Conservation (phyloP, 176 grass and related monocot species). For the Aegilops tauschii region DNA sequence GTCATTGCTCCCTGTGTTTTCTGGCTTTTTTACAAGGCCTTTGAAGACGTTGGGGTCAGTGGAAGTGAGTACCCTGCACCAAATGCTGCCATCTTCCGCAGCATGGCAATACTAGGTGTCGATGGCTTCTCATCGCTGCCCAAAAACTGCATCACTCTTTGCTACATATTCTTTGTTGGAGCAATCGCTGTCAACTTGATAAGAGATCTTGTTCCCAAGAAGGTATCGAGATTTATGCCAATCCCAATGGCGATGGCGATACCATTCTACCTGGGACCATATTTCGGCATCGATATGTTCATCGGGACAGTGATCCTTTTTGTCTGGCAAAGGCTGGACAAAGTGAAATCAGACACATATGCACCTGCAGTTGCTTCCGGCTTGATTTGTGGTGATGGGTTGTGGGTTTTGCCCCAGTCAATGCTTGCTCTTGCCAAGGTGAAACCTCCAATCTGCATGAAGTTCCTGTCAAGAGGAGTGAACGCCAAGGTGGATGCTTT, state of each 20-base stretch:
- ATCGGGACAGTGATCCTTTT: conserved; percentile 27
- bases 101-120: conserved; percentile 21
- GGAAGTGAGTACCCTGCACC: conserved; percentile 29
- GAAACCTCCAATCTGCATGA: conserved; percentile 38
- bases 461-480: conserved; percentile 11
- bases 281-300: conserved; percentile 36
- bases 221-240: conserved; percentile 17
- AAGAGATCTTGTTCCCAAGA: conserved; percentile 28
- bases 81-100: conserved; percentile 26
- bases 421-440: conserved; percentile 32
- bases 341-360: conserved; percentile 18
- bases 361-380: conserved; percentile 25
- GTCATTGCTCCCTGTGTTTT: conserved; percentile 33
- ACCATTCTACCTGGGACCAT: conserved; percentile 32
- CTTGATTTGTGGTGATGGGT: conserved; percentile 28
- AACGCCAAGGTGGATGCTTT: conserved; percentile 26
- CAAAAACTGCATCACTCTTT: conserved; percentile 19
- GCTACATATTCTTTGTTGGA: not conserved
- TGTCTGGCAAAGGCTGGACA: conserved; percentile 31
- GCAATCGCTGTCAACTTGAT: conserved; percentile 22
- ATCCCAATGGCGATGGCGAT: conserved; percentile 33
- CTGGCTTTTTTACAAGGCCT: conserved; percentile 37
- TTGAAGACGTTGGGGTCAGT: conserved; percentile 7
- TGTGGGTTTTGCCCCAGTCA: conserved; percentile 19
- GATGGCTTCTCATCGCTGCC: conserved; percentile 32